Evolutionary conservation across 345 rosid genomes (phyloP).

Genomic region (Aquilaria malaccensis): DNA sequence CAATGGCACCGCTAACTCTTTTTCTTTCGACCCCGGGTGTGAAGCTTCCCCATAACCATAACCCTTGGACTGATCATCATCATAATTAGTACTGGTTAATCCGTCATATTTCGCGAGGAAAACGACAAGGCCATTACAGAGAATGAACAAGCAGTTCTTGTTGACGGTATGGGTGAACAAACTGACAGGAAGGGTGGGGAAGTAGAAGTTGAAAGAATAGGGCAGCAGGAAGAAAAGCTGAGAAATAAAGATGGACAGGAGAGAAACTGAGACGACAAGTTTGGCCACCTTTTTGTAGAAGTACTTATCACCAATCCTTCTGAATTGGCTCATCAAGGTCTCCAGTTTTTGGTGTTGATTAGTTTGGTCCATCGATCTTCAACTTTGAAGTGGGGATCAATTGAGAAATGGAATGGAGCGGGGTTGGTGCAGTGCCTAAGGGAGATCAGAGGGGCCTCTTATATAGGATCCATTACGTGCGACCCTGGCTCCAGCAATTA

Average conservation of each 20-base stretch:
- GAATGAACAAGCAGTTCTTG: constrained; percentile 58
- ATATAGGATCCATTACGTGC: too few species aligned
- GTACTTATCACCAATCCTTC: too few species aligned
- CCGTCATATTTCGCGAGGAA: constrained; percentile 56
- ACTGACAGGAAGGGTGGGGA: constrained; percentile 27
- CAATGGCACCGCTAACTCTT: not conserved
- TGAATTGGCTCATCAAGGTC: not conserved
- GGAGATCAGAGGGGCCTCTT: too few species aligned
- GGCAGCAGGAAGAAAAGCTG: constrained; percentile 18
- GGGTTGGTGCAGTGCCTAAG: too few species aligned
- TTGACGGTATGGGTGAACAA: constrained; percentile 45
- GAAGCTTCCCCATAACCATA: constrained; percentile 8
- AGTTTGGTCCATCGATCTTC: too few species aligned
- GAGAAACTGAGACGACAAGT: constrained; percentile 41
- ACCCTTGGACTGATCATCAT: constrained; percentile 13
- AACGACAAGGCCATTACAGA: constrained; percentile 69
- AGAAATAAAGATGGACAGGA: constrained; percentile 36
- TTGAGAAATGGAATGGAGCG: too few species aligned
- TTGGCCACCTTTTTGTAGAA: constrained; percentile 25
- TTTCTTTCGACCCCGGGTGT: not conserved
- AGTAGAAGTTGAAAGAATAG: constrained; percentile 22
- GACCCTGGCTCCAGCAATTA: too few species aligned
- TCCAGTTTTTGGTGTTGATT: not conserved
- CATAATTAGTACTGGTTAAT: constrained; percentile 9
- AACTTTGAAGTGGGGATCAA: too few species aligned